phyloP scores from a whole-genome alignment of 2,329 filamentous ascomycete genomes.

The Pseudocercospora eumusae region DNA sequence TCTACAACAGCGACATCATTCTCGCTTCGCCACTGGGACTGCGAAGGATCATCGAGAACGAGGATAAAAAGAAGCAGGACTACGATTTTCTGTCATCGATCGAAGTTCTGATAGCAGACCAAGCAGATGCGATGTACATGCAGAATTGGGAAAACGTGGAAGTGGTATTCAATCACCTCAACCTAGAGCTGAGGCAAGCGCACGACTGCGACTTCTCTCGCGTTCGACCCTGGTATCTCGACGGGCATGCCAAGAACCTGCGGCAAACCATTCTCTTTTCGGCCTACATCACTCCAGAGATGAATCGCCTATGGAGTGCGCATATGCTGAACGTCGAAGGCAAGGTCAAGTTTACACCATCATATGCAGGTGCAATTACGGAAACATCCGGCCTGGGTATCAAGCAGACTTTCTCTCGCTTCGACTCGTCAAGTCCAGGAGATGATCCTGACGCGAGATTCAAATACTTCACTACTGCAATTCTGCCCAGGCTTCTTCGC shows the following conservation, averaged over 20 bases:
- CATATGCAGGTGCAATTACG: constrained; percentile 67
- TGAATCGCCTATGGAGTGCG: constrained; percentile 74
- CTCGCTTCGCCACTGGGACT: constrained; percentile 87
- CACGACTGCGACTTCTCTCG: constrained; percentile 94
- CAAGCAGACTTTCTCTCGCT: constrained; percentile 87
- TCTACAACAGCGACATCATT: constrained; percentile 95
- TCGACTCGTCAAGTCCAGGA: constrained; percentile 69
- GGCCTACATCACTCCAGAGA: constrained; percentile 83
- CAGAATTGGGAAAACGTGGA: constrained; percentile 98
- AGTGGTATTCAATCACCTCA: constrained; percentile 87
- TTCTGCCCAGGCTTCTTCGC: constrained; percentile 74
- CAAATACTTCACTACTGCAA: constrained; percentile 80
- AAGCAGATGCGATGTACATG: constrained; percentile 91
- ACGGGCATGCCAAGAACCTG: constrained; percentile 75
- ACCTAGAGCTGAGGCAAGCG: constrained; percentile 75
- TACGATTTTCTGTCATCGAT: constrained; percentile 92
- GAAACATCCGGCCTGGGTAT: constrained; percentile 59
- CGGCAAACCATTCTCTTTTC: constrained; percentile 83
- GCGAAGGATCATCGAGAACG: constrained; percentile 82
- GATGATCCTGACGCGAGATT: constrained; percentile 86
- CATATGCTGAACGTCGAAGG: constrained; percentile 81
- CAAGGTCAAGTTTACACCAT: constrained; percentile 68
- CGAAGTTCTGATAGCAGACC: constrained; percentile 85
- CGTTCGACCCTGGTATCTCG: constrained; percentile 89
- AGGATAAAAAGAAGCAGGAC: constrained; percentile 70